phyloP scores from a whole-genome alignment of 129 eudicot genomes.

The Escallonia rubra region DNA sequence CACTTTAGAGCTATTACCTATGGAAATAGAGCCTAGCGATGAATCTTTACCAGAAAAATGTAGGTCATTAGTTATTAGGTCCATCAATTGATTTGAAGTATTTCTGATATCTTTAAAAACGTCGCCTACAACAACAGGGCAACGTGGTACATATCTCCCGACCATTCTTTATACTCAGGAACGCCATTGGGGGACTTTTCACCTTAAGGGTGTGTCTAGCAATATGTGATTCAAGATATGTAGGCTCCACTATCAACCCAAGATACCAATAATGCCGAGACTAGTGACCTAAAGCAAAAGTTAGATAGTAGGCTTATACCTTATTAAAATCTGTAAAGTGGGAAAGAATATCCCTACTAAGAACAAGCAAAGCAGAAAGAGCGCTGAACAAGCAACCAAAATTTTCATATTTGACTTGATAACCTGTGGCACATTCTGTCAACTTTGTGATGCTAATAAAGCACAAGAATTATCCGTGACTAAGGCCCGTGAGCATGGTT shows the following conservation, averaged over 20 bases:
- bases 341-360: constrained; percentile 25
- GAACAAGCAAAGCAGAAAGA: constrained; percentile 22
- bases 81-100: no score
- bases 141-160: no score
- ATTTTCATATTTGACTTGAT: constrained; percentile 8
- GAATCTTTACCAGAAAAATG: no score
- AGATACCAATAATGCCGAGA: neutral
- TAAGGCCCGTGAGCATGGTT: constrained; percentile 5
- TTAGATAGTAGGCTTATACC: neutral
- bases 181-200: no score
- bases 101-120: no score
- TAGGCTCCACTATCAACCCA: neutral
- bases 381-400: constrained; percentile 27
- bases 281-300: neutral
- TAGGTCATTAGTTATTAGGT: no score
- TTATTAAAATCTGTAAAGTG: constrained; percentile 5
- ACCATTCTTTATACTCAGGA: no score
- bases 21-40: no score
- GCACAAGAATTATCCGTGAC: constrained; percentile 1
- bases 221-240: no score
- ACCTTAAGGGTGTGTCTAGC: no score
- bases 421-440: neutral
- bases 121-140: no score
- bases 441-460: neutral
- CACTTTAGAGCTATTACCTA: no score